Conservation (phyloP, 176 grass and related monocot genomes). For the barley (Hordeum vulgare) region DNA sequence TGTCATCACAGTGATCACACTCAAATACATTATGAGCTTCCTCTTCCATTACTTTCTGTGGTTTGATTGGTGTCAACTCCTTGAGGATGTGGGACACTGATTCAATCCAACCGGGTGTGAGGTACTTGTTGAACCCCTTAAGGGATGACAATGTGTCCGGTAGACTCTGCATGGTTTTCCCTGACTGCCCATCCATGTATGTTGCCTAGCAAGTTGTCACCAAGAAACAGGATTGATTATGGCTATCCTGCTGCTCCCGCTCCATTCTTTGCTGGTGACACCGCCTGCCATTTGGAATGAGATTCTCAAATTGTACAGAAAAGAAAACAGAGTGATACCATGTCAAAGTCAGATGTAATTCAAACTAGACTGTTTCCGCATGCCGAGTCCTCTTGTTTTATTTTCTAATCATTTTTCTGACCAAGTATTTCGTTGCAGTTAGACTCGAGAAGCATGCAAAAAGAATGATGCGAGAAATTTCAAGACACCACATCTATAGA, state of each 20-base stretch:
- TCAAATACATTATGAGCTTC: slow-evolving; percentile 22
- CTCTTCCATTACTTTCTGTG: slow-evolving; percentile 29
- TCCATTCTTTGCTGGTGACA: slow-evolving; percentile 15
- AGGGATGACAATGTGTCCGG: slow-evolving; percentile 65
- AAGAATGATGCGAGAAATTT: slow-evolving; percentile 7
- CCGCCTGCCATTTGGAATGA: slow-evolving; percentile 24
- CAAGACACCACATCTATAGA: background rate
- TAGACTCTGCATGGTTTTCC: slow-evolving; percentile 49
- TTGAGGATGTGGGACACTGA: slow-evolving; percentile 78
- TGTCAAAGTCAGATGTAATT: slow-evolving; percentile 12
- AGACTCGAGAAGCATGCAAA: slow-evolving; percentile 6
- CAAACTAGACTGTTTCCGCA: slow-evolving; percentile 14
- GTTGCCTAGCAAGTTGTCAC: background rate
- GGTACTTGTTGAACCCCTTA: slow-evolving; percentile 53
- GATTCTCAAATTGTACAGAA: background rate
- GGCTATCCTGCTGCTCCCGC: slow-evolving; percentile 12
- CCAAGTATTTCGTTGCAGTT: slow-evolving; percentile 2
- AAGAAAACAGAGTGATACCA: background rate
- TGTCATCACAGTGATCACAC: slow-evolving; percentile 30
- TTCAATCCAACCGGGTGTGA: slow-evolving; percentile 62
- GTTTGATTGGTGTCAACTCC: slow-evolving; percentile 50
- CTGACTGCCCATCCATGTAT: slow-evolving; percentile 50
- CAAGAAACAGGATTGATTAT: slow-evolving; percentile 12
- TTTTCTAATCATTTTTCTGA: slow-evolving; percentile 28
- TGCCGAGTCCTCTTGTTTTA: background rate